Percentiles rank a stretch among this genome's conserved stretches.
Conservation (phyloP, 2,329 filamentous ascomycete species). For the Diaporthe sp. region DNA sequence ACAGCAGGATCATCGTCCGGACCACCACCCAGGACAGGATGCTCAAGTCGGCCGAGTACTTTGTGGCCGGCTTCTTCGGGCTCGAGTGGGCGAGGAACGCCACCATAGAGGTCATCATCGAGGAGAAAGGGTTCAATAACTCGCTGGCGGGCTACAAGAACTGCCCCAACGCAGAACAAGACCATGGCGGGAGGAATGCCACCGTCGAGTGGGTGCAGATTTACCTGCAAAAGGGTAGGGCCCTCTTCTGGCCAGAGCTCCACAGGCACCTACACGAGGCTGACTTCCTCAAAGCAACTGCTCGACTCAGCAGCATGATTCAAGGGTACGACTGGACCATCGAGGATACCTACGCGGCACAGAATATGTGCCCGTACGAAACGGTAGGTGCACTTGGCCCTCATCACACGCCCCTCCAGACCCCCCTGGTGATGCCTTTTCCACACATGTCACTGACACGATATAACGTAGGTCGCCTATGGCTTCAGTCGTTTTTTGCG, state of each 20-base stretch:
- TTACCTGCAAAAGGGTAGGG: conserved; percentile 70
- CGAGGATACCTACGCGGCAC: conserved; percentile 72
- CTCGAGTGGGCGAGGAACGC: conserved; percentile 78
- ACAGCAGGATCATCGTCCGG: conserved; percentile 77
- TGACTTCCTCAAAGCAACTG: conserved; percentile 56
- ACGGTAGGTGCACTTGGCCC: conserved; percentile 53
- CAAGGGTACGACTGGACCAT: conserved; percentile 71
- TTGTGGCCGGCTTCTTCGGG: conserved; percentile 82
- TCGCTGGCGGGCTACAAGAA: conserved; percentile 74
- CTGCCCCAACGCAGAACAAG: conserved; percentile 70
- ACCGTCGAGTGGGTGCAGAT: conserved; percentile 67
- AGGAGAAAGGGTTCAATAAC: conserved; percentile 73
- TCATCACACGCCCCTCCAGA: not conserved
- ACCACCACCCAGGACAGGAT: conserved; percentile 83
- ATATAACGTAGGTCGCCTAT: conserved; percentile 64
- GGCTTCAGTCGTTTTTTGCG: conserved; percentile 82
- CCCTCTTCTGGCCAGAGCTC: conserved; percentile 5
- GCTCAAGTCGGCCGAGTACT: conserved; percentile 82
- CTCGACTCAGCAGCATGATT: conserved; percentile 66
- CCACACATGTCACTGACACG: conserved; percentile 24
- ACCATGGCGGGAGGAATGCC: conserved; percentile 63
- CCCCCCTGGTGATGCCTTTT: not conserved
- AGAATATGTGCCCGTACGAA: conserved; percentile 81
- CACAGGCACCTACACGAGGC: not conserved
- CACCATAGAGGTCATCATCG: conserved; percentile 78